Percentiles rank a stretch among this genome's conserved stretches.
Conservation (phyloP, 805 yeast genomes). For the Priceomyces melissophilus region DNA sequence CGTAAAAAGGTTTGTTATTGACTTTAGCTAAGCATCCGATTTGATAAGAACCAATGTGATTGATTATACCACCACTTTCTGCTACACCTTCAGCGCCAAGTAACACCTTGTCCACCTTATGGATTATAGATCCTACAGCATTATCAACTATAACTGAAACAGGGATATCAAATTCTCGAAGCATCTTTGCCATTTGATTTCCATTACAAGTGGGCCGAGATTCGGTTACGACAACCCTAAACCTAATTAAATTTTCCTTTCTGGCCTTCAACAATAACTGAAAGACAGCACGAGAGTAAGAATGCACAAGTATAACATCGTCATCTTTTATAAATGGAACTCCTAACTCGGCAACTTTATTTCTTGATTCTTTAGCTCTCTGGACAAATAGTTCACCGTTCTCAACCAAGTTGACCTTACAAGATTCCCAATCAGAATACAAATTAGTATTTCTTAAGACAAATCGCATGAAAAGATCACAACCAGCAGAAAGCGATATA, state of each 20-base stretch:
- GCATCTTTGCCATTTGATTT: constrained; percentile 60
- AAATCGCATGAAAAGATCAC: constrained; percentile 93
- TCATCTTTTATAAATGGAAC: constrained; percentile 88
- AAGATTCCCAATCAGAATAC: constrained; percentile 92
- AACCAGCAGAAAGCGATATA: constrained; percentile 92
- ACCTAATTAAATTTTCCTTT: constrained; percentile 66
- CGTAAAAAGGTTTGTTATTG: constrained; percentile 90
- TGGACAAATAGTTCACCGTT: constrained; percentile 90
- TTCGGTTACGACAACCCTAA: constrained; percentile 89
- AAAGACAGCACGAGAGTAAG: constrained; percentile 85
- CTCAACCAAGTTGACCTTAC: constrained; percentile 81
- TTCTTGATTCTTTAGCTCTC: constrained; percentile 87
- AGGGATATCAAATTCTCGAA: constrained; percentile 75
- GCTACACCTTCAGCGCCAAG: constrained; percentile 99
- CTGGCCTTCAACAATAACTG: constrained; percentile 76
- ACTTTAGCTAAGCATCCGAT: constrained; percentile 89
- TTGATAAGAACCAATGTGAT: constrained; percentile 92
- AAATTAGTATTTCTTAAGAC: constrained; percentile 85
- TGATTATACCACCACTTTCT: constrained; percentile 96
- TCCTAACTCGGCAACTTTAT: constrained; percentile 84
- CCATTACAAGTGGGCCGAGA: constrained; percentile 85
- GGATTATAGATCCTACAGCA: constrained; percentile 89
- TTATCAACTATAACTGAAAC: constrained; percentile 85
- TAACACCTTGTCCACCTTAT: constrained; percentile 86
- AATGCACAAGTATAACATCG: constrained; percentile 85